These are phyloP conservation scores for Nothomitra cinnamomea DNA, from an alignment of 2,329 filamentous ascomycete species.

Conservation along the genomic window DNA sequence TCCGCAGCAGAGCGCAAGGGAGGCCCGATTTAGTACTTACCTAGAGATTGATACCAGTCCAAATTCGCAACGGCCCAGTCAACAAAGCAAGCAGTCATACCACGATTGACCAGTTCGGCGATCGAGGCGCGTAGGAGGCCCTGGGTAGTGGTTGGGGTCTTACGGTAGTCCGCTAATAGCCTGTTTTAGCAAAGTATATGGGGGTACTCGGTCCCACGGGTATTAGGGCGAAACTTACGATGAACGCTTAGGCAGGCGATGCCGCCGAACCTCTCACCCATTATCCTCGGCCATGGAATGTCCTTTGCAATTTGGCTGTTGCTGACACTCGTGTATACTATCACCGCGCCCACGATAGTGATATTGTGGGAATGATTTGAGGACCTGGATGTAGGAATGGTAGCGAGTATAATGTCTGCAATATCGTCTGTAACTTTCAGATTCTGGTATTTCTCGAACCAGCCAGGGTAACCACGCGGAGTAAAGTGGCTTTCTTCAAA, in stretches of 20 bases:
- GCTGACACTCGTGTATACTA: conserved; percentile 15
- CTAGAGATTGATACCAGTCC: conserved; percentile 12
- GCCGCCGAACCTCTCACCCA: conserved; percentile 16
- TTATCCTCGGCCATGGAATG: conserved; percentile 16
- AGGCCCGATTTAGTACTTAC: conserved; percentile 6
- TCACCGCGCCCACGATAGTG: conserved; percentile 14
- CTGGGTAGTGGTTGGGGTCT: conserved; percentile 1
- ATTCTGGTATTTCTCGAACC: conserved; percentile 16
- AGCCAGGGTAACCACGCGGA: conserved; percentile 13
- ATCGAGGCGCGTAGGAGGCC: conserved; percentile 16
- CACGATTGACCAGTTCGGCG: conserved; percentile 14
- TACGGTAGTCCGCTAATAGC: background rate
- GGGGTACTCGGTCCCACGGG: background rate
- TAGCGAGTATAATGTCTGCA: conserved; percentile 15
- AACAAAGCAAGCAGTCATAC: conserved; percentile 16
- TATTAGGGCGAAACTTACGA: conserved; percentile 11
- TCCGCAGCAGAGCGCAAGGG: background rate
- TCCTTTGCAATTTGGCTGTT: conserved; percentile 17
- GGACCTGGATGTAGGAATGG: background rate
- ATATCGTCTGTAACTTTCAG: conserved; percentile 16
- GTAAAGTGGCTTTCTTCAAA: conserved; percentile 16
- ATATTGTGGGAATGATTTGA: conserved; percentile 1
- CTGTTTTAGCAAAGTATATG: background rate
- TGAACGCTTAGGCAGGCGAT: conserved; percentile 16
- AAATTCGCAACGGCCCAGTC: conserved; percentile 14